A percentile compares a stretch with the other conserved stretches of the same genome.
These are phyloP conservation scores for Euryodendron excelsum DNA, from an alignment of 148 eudicot genomes.

Conservation along the genomic window DNA sequence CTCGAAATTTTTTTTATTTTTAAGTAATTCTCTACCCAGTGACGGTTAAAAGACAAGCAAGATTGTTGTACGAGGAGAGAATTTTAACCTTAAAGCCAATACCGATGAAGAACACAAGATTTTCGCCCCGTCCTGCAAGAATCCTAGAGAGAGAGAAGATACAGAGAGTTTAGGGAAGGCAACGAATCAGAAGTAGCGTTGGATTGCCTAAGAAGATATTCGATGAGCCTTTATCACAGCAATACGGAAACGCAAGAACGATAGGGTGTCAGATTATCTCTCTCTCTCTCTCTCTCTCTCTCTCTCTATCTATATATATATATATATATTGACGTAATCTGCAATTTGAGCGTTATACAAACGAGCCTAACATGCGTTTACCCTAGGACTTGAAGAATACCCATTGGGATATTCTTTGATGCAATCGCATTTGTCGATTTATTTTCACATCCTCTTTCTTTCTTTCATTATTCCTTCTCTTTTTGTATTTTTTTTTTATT, in stretches of 20 bases:
- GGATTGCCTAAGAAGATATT: conserved; percentile 13
- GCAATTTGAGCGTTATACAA: neutral
- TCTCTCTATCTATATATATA: too few relatives aligned
- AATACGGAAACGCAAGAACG: neutral
- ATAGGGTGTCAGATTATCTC: neutral
- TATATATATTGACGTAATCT: neutral
- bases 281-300: neutral
- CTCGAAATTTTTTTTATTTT: neutral
- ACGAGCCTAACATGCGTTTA: neutral
- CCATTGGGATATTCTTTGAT: neutral
- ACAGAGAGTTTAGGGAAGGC: too few relatives aligned
- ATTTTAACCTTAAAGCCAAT: neutral
- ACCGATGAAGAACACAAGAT: conserved; percentile 1
- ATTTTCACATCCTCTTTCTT: neutral
- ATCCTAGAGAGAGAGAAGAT: neutral
- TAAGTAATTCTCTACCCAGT: neutral
- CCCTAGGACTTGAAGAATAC: neutral
- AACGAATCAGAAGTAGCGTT: conserved; percentile 10
- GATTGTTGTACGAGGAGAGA: neutral
- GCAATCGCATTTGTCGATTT: neutral
- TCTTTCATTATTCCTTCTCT: too few relatives aligned
- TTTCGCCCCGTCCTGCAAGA: neutral
- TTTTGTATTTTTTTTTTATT: too few relatives aligned
- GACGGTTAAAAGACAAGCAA: neutral
- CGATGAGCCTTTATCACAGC: neutral